Evolutionary conservation across 2,329 filamentous ascomycete species (phyloP).

Genomic region (Ascochyta fabae): DNA sequence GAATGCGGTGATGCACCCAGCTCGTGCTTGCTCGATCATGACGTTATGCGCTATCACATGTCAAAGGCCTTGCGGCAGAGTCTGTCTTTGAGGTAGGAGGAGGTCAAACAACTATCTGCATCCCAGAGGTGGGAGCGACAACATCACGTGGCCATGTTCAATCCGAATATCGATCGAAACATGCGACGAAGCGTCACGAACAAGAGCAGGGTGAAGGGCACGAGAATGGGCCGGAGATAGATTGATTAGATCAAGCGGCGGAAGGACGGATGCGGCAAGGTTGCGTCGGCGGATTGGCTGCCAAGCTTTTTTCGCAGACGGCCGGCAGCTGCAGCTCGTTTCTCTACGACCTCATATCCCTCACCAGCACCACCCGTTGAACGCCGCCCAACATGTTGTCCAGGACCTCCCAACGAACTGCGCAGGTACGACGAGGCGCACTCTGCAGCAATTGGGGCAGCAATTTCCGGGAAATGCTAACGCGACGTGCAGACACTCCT

Average conservation of each 20-base stretch:
- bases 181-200: not conserved
- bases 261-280: conserved; percentile 30
- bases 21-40: conserved; percentile 8
- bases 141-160: not conserved
- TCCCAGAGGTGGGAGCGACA: not conserved
- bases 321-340: conserved; percentile 43
- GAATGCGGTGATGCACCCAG: not conserved
- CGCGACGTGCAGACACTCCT: conserved; percentile 58
- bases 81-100: not conserved
- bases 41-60: conserved; percentile 11
- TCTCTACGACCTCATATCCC: conserved; percentile 44
- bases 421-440: conserved; percentile 52
- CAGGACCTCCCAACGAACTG: conserved; percentile 54
- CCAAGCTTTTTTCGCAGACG: conserved; percentile 44
- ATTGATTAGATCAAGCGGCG: conserved; percentile 24
- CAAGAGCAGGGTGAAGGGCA: conserved; percentile 3
- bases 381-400: conserved; percentile 52
- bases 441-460: conserved; percentile 32
- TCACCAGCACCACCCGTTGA: conserved; percentile 38
- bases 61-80: not conserved
- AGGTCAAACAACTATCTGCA: not conserved
- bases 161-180: not conserved
- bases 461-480: conserved; percentile 29
- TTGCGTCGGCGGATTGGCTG: conserved; percentile 31
- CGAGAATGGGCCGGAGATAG: conserved; percentile 14